Evolutionary conservation across 2,329 filamentous ascomycete species (phyloP), one percentile per base, ranked within the genome.

Genomic region (Apiospora aurea): DNA sequence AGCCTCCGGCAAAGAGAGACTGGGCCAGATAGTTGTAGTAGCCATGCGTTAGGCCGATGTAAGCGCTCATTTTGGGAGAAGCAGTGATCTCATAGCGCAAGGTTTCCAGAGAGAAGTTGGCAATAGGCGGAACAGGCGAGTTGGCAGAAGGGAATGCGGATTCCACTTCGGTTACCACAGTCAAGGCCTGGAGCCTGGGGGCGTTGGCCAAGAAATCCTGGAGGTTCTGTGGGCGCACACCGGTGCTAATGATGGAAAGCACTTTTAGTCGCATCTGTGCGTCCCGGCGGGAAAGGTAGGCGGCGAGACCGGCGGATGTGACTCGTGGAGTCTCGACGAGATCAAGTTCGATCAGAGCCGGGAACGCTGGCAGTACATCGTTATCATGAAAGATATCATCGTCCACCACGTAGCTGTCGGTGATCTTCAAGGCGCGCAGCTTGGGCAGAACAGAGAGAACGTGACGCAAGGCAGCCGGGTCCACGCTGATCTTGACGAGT

Each of bases 21-120:
- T 89, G 89, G 38, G 94, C 91, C 26, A 98, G 89, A 81, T 97
- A 97, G 73, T 90, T 89, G 82, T 98, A 97, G 83, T 97, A 97
- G 24, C 87, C 88, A 13, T 85, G 82, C 0, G 87, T 87, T 34
- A 87, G 83, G 73, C 82, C 85, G 11, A 86, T 83, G 73, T 90
- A 92, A 14, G 91, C 86, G 29, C 90, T 89, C 0, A 89, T 84
- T 4, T 85, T 81, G 0, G 89, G 83, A 13, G 85, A 85, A 3
- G 90, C 87, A 14, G 90, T 92, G 79, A 98, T 93, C 82, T 98
- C 96, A 79, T 92, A 98, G 76, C 96, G 92, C 18, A 98, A 85
- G 2, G 90, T 92, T 75, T 87, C 84, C 26, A 98, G 87, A 21
- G 91, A 91, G 70, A 83, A 85, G 2, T 94, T 97, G 8, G 87